phyloP scores from a whole-genome alignment of 177 flowering plant species.

The Vitis hybrid region DNA sequence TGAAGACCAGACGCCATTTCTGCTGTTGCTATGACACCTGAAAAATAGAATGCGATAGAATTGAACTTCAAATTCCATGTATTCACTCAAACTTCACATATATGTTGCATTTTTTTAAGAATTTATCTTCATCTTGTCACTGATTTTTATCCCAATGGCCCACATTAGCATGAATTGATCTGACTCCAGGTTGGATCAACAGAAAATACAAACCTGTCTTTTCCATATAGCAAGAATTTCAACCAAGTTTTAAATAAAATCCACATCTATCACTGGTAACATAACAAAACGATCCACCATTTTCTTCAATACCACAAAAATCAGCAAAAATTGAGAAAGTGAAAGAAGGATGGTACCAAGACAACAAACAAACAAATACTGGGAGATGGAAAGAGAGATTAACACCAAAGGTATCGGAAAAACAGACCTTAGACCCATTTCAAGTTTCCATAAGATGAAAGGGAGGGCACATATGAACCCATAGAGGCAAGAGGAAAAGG shows the following conservation, averaged over 20 bases:
- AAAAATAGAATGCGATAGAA: slow-evolving; percentile 13
- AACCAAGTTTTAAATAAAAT: background rate
- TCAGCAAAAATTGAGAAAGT: background rate
- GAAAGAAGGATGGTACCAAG: background rate
- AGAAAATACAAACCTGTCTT: slow-evolving; percentile 1
- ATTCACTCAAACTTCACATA: background rate
- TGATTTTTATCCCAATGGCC: background rate
- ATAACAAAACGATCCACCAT: background rate
- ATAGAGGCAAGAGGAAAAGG: no score
- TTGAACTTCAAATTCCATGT: background rate
- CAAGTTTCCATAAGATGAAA: no score
- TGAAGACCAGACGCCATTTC: slow-evolving; percentile 64
- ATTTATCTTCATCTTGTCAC: background rate
- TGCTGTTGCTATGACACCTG: slow-evolving; percentile 9
- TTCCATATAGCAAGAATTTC: background rate
- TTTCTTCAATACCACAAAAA: background rate
- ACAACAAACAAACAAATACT: background rate
- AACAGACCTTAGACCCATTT: no score
- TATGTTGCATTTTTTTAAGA: background rate
- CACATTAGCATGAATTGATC: no score
- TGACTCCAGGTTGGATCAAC: background rate
- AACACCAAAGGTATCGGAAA: no score
- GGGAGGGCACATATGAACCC: no score
- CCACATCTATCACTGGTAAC: background rate
- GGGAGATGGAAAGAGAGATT: no score